Evolutionary conservation across 2,329 filamentous ascomycete species (phyloP), one percentile per base, ranked within the genome.

Genomic region (Scedosporium boydii): DNA sequence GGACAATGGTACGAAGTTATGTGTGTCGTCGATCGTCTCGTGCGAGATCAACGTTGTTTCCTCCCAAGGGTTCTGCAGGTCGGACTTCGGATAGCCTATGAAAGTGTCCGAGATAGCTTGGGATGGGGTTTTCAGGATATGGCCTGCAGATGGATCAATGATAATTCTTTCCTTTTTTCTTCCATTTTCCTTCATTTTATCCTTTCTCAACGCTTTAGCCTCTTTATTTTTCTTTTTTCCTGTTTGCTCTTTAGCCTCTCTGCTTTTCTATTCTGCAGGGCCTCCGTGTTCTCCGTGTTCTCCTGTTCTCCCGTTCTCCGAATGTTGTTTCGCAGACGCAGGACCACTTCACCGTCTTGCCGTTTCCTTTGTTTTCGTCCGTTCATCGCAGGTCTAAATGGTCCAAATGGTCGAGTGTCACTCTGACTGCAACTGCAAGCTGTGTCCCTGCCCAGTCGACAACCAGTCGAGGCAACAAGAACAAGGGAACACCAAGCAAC

Each of bases 11-110:
- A 34, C 29, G 29, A 34, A 34, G 29, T 34, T 34, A 23, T 55
- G 51, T 55, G 51, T 38, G 44, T 27, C 51, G 51, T 55, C 51
- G 51, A 55, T 55, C 51, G 23, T 55, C 51, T 55, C 51, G 51
- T 55, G 51, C 23, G 51, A 55, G 51, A 55, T 23, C 51, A 26
- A 23, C 23, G 51, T 55, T 55, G 51, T 48, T 48, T 48, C 44
- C 16, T 21, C 16, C n/a, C 44, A 48, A 48, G 44, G 44, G 14
- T 21, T 48, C 51, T 55, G 51, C 51, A 55, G 51, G 51, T 55
- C 51, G 23, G 51, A 55, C 51, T 59, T 21, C 41, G 41, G 44
- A 46, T 46, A 60, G 58, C 58, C 58, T 60, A 60, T 60, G 21
- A 26, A 60, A 41, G 34, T 42, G 23, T 44, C 10, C 23, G 34